Conservation (phyloP, 768 basidiomycete species). For the Leucocoprinus leucothites region DNA sequence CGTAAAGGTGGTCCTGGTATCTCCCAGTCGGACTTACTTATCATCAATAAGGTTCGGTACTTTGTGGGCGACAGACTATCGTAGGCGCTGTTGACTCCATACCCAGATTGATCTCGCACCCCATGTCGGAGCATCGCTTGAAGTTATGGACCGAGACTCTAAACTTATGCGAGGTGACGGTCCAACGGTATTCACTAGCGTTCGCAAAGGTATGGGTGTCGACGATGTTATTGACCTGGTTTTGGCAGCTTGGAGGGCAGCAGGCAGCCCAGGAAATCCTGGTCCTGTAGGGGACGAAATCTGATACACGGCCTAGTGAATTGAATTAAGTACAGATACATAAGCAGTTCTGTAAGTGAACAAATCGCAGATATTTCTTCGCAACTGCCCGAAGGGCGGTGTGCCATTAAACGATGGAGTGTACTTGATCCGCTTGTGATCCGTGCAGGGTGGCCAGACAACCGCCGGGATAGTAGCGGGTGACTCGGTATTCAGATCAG, state of each 20-base stretch:
- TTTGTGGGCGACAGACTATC: background rate
- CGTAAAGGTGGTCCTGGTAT: conserved; percentile 98
- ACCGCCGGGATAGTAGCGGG: too few species aligned
- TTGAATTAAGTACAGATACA: too few species aligned
- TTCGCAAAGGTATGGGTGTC: conserved; percentile 76
- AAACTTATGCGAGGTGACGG: conserved; percentile 93
- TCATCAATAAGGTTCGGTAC: conserved; percentile 83
- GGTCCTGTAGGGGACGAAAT: conserved; percentile 43
- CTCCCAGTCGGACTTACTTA: conserved; percentile 89
- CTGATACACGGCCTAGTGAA: background rate
- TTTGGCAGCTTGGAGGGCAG: conserved; percentile 83
- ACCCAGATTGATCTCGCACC: conserved; percentile 87
- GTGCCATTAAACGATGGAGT: too few species aligned
- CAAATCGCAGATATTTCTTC: too few species aligned
- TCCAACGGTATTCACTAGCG: conserved; percentile 87
- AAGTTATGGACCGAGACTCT: conserved; percentile 92
- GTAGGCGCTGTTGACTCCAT: background rate
- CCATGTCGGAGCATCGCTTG: conserved; percentile 88
- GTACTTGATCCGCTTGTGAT: too few species aligned
- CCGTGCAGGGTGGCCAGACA: too few species aligned
- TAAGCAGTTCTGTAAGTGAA: too few species aligned
- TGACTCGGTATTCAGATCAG: too few species aligned
- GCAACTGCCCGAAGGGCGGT: too few species aligned
- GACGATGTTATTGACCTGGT: conserved; percentile 80
- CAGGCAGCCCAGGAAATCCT: conserved; percentile 67